These are phyloP conservation scores for Fraxinus anomala DNA, from an alignment of 257 asterid genomes.

Conservation along the genomic window DNA sequence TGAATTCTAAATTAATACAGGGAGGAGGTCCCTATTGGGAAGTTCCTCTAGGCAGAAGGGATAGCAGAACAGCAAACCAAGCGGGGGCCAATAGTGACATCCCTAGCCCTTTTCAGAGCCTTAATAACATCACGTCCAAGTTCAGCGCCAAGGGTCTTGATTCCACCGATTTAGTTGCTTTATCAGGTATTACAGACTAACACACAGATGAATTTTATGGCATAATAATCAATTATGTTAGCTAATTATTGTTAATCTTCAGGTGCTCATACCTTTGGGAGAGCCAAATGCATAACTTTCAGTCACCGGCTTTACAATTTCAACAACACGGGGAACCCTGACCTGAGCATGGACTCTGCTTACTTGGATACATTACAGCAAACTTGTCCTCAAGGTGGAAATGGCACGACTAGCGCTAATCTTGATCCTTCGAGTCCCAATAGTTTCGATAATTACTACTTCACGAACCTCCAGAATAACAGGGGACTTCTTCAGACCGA, in stretches of 20 bases:
- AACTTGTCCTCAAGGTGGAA: constrained; percentile 32
- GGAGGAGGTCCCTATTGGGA: constrained; percentile 39
- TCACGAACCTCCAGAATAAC: constrained; percentile 21
- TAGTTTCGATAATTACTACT: constrained; percentile 28
- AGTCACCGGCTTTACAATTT: constrained; percentile 26
- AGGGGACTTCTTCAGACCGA: constrained; percentile 33
- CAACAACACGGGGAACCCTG: constrained; percentile 14
- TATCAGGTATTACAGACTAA: constrained; percentile 31
- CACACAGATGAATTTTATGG: background rate
- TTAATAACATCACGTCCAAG: constrained; percentile 13
- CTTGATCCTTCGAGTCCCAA: constrained; percentile 29
- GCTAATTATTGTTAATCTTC: background rate
- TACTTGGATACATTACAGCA: constrained; percentile 16
- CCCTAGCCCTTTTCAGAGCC: constrained; percentile 29
- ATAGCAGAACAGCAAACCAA: constrained; percentile 36
- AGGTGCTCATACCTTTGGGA: constrained; percentile 43
- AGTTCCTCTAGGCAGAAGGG: constrained; percentile 40
- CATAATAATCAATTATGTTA: background rate
- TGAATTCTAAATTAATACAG: constrained; percentile 3
- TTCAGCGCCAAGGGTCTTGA: constrained; percentile 31
- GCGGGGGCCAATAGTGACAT: constrained; percentile 24
- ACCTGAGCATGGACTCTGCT: constrained; percentile 11
- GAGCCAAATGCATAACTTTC: constrained; percentile 25
- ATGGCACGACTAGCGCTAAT: constrained; percentile 2
- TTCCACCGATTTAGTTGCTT: constrained; percentile 40